These are phyloP conservation scores for Aspergillus incahuasiensis DNA, from an alignment of 495 filamentous ascomycete species.

Conservation along the genomic window DNA sequence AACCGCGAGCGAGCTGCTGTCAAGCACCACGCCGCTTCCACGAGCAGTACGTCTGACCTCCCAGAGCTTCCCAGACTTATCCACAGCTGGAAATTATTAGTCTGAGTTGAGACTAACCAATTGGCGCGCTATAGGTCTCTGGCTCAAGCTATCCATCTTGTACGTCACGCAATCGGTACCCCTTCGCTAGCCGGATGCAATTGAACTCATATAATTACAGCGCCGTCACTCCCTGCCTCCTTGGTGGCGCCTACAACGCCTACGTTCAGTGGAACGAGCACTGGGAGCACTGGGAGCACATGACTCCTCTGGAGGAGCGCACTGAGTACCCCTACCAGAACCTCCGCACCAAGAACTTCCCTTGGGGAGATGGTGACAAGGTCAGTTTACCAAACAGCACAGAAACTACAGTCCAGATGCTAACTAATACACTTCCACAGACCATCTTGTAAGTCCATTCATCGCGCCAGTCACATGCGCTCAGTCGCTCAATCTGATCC, in stretches of 20 bases:
- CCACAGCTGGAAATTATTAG: neutral
- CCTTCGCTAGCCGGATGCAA: neutral
- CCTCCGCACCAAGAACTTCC: constrained; percentile 83
- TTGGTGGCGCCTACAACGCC: constrained; percentile 70
- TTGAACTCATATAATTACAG: constrained; percentile 38
- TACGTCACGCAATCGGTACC: constrained; percentile 39
- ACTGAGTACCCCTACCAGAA: constrained; percentile 92
- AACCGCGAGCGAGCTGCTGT: constrained; percentile 77
- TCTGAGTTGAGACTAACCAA: constrained; percentile 27
- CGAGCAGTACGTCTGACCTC: constrained; percentile 56
- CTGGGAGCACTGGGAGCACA: constrained; percentile 90
- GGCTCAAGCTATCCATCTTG: constrained; percentile 92
- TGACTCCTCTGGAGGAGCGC: constrained; percentile 82
- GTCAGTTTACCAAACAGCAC: constrained; percentile 40
- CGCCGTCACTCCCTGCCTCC: constrained; percentile 61
- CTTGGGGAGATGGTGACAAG: constrained; percentile 92
- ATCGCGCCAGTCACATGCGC: neutral
- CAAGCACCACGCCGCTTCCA: constrained; percentile 78
- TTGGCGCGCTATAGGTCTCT: constrained; percentile 61
- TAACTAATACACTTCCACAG: constrained; percentile 35
- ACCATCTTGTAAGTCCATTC: constrained; percentile 60
- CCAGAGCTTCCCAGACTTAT: neutral
- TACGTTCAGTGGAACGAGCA: constrained; percentile 89
- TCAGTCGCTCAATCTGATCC: neutral
- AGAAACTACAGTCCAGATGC: constrained; percentile 9